phyloP scores from a whole-genome alignment of 441 rosid species.

The Corymbia citriodora region DNA sequence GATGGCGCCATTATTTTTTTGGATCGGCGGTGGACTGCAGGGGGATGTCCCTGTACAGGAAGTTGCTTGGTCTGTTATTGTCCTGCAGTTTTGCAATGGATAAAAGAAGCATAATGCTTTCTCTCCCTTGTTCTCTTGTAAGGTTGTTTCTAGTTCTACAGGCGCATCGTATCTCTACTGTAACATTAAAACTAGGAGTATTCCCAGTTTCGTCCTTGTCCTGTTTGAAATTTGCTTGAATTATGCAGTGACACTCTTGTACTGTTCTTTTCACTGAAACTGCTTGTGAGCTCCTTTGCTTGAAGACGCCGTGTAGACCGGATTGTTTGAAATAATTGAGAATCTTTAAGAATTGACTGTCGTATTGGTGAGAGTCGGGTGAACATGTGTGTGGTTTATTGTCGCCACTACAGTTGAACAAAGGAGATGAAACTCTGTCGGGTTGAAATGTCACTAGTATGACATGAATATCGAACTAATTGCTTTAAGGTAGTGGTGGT shows the following conservation, averaged over 20 bases:
- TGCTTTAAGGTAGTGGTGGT: not conserved
- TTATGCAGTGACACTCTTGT: not conserved
- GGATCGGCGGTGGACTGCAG: not conserved
- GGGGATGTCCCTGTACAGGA: conserved; percentile 31
- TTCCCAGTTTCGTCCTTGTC: not conserved
- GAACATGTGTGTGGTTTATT: not conserved
- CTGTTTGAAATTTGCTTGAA: not conserved
- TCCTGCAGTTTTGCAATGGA: not conserved
- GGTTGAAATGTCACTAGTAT: not conserved
- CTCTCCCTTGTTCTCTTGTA: not conserved
- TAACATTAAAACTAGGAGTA: not conserved
- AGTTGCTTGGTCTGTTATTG: conserved; percentile 26
- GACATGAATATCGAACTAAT: not conserved
- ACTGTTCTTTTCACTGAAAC: not conserved
- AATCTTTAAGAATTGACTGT: not conserved
- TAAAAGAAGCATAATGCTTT: not conserved
- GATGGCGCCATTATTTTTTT: not conserved
- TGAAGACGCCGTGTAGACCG: not conserved
- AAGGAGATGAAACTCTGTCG: not conserved
- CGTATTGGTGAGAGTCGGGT: not conserved
- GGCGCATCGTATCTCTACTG: not conserved
- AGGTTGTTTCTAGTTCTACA: not conserved
- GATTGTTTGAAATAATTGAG: not conserved
- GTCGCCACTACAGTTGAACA: not conserved
- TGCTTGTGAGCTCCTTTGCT: not conserved